A percentile compares a stretch with the other conserved stretches of the same genome.
Conservation (phyloP, 2,329 filamentous ascomycete species). For the Balansia obtecta region DNA sequence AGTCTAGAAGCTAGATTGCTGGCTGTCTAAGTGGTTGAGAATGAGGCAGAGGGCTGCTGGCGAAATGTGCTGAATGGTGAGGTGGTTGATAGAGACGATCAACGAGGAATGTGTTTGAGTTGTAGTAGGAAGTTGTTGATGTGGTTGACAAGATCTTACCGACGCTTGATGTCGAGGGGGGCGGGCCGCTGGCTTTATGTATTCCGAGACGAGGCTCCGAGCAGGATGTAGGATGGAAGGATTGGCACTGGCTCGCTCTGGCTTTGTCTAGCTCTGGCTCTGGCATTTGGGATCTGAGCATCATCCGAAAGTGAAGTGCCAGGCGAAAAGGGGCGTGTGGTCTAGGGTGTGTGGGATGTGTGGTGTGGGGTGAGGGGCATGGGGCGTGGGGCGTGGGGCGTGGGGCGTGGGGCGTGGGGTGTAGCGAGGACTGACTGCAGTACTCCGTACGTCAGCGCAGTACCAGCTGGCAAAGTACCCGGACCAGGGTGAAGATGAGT, state of each 20-base stretch:
- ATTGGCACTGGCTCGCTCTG: conserved; percentile 9
- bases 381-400: too few species aligned
- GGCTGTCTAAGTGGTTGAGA: not conserved
- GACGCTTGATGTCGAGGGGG: conserved; percentile 10
- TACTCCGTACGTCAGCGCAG: conserved; percentile 4
- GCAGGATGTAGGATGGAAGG: conserved; percentile 1
- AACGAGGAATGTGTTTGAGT: not conserved
- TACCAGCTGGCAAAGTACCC: conserved; percentile 7
- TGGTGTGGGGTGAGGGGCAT: not conserved
- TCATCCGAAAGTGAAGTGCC: conserved; percentile 1
- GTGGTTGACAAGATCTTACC: not conserved
- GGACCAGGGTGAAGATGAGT: conserved; percentile 4
- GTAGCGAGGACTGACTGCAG: not conserved
- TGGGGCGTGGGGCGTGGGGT: not conserved
- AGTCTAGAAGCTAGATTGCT: not conserved
- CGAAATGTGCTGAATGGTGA: not conserved
- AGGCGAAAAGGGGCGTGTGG: conserved; percentile 1
- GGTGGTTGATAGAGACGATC: not conserved
- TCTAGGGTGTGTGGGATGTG: not conserved
- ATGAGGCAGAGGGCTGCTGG: too few species aligned
- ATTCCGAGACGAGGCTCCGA: conserved; percentile 11
- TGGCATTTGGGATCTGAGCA: conserved; percentile 14
- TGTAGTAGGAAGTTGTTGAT: not conserved
- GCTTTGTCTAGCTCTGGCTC: too few species aligned
- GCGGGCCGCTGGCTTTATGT: conserved; percentile 19